Base-by-base conservation (phyloP, 2,329 filamentous ascomycete genomes). In the Fusarium siculi region DNA sequence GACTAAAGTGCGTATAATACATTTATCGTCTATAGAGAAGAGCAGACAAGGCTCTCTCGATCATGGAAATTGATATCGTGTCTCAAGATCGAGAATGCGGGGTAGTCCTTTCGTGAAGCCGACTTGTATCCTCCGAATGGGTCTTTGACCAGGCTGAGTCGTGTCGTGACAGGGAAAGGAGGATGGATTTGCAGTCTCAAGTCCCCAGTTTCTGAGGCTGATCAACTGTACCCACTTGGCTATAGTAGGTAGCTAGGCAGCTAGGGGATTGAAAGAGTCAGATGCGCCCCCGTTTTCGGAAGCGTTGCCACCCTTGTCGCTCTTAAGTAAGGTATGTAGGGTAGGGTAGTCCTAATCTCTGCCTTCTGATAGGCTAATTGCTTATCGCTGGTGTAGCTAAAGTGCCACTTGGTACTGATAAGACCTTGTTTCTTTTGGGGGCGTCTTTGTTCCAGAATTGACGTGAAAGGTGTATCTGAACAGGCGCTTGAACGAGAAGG, bases 261-360 rank as follows among this genome's bases (percentile, higher is more conserved):
- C 30, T 50, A 36, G 66, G 49, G 19, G 21, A 36, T 37, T 66
- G 54, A 56, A 60, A 63, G 73, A 75, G 67, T 75, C 66, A 75
- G 70, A 72, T 53, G 60, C 16, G 50, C 52, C 59, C 67, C 74
- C 74, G 74, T 74, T 76, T 56, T 76, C 70, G 73, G 73, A 75
- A 53, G 52, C 34, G 49, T 61, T 49, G 70, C 68, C 73, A 76
- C 63, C 47, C 68, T 42, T 62, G 68, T 53, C 46, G 11, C 37
- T 49, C 30, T 32, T 32, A 32, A 32, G 10, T 32, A 11, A 32
- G 12, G 10, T 32, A 11, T 32, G 30, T 32, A 32, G 30, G 19
- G 44, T 30, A 47, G 19, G 19, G 44, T 21, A 60, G 67, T 52
- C 57, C 73, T 60, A 75, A 72, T 74, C 60, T n/a, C n/a, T 32